Base-by-base conservation (phyloP, 768 basidiomycete genomes). In the Macrolepiota fuliginosa region DNA sequence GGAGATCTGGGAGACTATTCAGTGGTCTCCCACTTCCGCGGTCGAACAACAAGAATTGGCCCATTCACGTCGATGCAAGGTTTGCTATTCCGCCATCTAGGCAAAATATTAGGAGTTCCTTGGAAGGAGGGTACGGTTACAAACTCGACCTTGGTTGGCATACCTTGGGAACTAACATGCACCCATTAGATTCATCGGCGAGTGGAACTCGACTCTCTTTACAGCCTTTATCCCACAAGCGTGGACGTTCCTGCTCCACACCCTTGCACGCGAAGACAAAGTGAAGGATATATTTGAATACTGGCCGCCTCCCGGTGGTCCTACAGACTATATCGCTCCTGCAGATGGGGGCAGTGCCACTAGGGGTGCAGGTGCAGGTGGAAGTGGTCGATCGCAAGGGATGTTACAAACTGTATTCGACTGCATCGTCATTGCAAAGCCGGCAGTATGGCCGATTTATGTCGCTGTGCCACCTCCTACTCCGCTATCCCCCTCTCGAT, bases 191-290 rank as follows among this genome's bases (percentile, higher is more conserved):
- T 68, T 81, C 13, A 68, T 79, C 10, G 72, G 80, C 1, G 73
- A 75, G 65, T 85, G 83, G 83, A 85, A 85, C 62, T 67, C 65
- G 12, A 65, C 79, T 7, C 64, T 84, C 0, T 84, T 83, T 58
- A 67, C 77, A 3, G 62, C 66, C 2, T 79, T 79, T 58, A 76
- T 83, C n/a, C 82, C 83, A 0, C 65, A 69, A 19, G 74, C 78
- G 4, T 83, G 81, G 82, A 70, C 70, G 11, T 60, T 54, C 1
- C 64, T 82, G 0, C 65, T 83, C 0, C 66, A 68, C 12, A 60
- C 71, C 17, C 65, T 80, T 3, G 64, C 71, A 15, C 54, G 70
- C 12, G 62, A 59, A 1, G 65, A 70, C 3, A 58, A 62, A 1
- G 59, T 70, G 6, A 39, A 57, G 1, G 65, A 78, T 29, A 66